Conservation (phyloP, 2,329 filamentous ascomycete species). For the Aspergillus pseudotamarii region DNA sequence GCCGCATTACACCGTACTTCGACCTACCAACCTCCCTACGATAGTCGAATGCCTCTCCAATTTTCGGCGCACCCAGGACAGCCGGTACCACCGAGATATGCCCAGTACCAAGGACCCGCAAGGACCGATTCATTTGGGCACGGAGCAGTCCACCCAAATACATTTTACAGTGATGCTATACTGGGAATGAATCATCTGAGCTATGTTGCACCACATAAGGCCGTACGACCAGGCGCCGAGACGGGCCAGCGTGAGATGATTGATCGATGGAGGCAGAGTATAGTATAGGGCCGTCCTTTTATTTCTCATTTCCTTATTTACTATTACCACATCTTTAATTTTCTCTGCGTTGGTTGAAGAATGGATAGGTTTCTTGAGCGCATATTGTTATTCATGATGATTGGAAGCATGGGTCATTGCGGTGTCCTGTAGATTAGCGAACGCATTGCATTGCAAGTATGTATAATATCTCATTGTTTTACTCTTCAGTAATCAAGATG, state of each 20-base stretch:
- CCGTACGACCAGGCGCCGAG: conserved; percentile 46
- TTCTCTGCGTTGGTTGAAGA: conserved; percentile 2
- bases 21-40: conserved; percentile 21
- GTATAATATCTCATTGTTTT: background rate
- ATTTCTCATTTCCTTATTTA: background rate
- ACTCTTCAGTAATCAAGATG: background rate
- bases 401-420: conserved; percentile 6
- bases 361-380: conserved; percentile 8
- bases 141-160: conserved; percentile 28
- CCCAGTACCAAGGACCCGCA: conserved; percentile 22
- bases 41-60: conserved; percentile 35
- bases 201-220: conserved; percentile 31
- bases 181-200: conserved; percentile 31
- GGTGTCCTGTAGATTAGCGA: conserved; percentile 10
- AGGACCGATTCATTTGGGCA: conserved; percentile 29
- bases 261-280: conserved; percentile 60
- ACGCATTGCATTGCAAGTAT: conserved; percentile 6
- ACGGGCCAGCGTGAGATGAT: conserved; percentile 58
- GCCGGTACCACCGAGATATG: conserved; percentile 15
- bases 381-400: background rate
- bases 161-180: conserved; percentile 32
- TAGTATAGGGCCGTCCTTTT: conserved; percentile 25
- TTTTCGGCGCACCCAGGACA: conserved; percentile 27
- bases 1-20: conserved; percentile 18
- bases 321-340: background rate